Evolutionary conservation across 768 basidiomycete genomes (phyloP), one percentile per base, ranked within the genome.

Genomic region (Psilocybe subaeruginosa): DNA sequence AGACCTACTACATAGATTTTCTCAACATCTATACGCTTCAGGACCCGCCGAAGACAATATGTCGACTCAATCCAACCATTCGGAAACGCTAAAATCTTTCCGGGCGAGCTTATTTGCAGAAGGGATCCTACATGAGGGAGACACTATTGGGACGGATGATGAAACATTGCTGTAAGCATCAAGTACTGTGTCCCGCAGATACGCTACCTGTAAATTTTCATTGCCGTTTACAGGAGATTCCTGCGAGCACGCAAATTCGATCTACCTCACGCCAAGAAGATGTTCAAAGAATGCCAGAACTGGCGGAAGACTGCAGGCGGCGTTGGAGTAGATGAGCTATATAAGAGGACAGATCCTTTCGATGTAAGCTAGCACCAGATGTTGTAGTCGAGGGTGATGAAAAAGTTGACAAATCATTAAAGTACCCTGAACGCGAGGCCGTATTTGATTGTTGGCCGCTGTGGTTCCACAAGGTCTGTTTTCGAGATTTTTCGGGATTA

Each of bases 361-460:
- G 85, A 91, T 69, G 90, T 89, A 66, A 73, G 89, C 76, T 50
- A 48, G 23, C 33, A 7, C n/a, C 52, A 12, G 31, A 33, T 52
- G 43, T 23, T 23, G 48, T 27, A 37, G 3, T 16, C 2, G 56
- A 45, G 39, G 55, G 46, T 29, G 14, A 17, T 35, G 31, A 29
- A 54, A 14, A 37, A 17, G 17, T 11, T 31, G 54, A 46, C 37
- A 11, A 50, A 54, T 50, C 11, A 12, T n/a, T 33, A 31, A 47
- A 92, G 90, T 92, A 86, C 66, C 88, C 88, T 1, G 88, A 85
- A 64, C 84, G 90, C 47, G 80, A 85, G 54, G 80, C 82, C 0
- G 84, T 92, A 6, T 90, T 91, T 64, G 84, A 89, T 55, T 86
- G 83, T 63, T 92, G 90, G 90, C 89, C 89, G 3, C 83, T 91